Percentiles rank a stretch among this genome's conserved stretches.
Conservation (phyloP, 257 asterid species). For the Fraxinus quadrangulata region DNA sequence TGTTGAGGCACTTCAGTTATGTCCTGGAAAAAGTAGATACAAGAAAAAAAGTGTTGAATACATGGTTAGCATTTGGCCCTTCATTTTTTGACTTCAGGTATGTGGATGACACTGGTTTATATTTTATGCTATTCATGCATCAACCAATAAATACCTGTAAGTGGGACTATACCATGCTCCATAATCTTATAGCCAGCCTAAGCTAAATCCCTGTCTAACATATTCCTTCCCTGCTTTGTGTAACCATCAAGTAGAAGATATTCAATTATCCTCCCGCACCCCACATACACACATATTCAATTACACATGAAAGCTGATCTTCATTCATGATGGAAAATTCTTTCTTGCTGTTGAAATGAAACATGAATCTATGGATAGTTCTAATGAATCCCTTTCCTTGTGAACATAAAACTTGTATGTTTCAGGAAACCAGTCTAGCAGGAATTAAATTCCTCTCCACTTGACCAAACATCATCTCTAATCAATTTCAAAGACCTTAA, state of each 20-base stretch:
- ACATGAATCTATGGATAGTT: not conserved
- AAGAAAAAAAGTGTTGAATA: not conserved
- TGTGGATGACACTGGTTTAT: not conserved
- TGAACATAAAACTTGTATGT: not conserved
- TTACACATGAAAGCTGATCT: too few relatives aligned
- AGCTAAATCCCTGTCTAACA: not conserved
- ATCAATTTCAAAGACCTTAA: not conserved
- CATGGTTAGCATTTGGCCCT: not conserved
- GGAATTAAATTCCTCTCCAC: not conserved
- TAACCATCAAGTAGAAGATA: not conserved
- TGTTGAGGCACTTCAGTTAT: not conserved
- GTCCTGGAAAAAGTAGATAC: not conserved
- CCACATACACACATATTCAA: not conserved
- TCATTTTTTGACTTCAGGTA: not conserved
- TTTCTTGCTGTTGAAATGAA: not conserved
- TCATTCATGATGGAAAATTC: not conserved
- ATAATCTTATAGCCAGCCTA: not conserved
- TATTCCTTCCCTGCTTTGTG: not conserved
- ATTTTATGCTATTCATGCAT: not conserved
- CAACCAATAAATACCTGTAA: not conserved
- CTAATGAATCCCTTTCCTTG: not conserved
- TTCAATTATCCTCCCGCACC: not conserved
- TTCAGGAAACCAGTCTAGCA: not conserved
- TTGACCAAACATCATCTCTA: not conserved
- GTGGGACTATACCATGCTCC: not conserved